These are phyloP conservation scores for Leccinum fibrillosum DNA, from an alignment of 768 basidiomycete species.

Conservation along the genomic window DNA sequence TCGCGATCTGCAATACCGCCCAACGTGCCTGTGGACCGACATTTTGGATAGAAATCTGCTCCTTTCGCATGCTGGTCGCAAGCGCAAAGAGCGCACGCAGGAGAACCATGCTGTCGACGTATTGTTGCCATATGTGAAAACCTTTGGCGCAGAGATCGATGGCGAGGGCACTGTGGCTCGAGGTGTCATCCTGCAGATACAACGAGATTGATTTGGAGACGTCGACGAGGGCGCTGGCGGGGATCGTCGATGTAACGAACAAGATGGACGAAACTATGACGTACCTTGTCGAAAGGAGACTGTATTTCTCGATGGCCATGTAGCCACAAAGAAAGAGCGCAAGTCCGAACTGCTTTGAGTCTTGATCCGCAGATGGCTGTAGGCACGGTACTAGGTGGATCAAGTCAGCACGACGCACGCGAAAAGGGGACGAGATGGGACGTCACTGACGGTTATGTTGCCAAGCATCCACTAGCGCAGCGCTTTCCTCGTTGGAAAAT, in stretches of 20 bases:
- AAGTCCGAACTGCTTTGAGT: slow-evolving; percentile 56
- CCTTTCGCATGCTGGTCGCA: slow-evolving; percentile 70
- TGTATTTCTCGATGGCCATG: slow-evolving; percentile 78
- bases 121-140: slow-evolving; percentile 93
- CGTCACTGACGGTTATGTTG: slow-evolving; percentile 54
- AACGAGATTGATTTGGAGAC: slow-evolving; percentile 78
- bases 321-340: slow-evolving; percentile 82
- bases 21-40: slow-evolving; percentile 74
- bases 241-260: neutral
- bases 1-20: slow-evolving; percentile 83
- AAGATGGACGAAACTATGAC: neutral
- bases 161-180: slow-evolving; percentile 65
- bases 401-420: slow-evolving; percentile 8
- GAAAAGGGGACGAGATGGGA: neutral
- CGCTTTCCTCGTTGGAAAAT: slow-evolving; percentile 66
- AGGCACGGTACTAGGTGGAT: slow-evolving; percentile 51
- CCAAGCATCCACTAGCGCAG: slow-evolving; percentile 56
- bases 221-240: slow-evolving; percentile 68
- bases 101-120: slow-evolving; percentile 86
- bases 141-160: slow-evolving; percentile 90
- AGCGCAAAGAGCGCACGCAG: slow-evolving; percentile 80
- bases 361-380: slow-evolving; percentile 58
- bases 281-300: slow-evolving; percentile 70
- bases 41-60: slow-evolving; percentile 64
- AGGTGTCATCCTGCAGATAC: slow-evolving; percentile 73